These are phyloP conservation scores for Tolypocladium nubicola DNA, from an alignment of 2,329 filamentous ascomycete genomes.

Conservation along the genomic window DNA sequence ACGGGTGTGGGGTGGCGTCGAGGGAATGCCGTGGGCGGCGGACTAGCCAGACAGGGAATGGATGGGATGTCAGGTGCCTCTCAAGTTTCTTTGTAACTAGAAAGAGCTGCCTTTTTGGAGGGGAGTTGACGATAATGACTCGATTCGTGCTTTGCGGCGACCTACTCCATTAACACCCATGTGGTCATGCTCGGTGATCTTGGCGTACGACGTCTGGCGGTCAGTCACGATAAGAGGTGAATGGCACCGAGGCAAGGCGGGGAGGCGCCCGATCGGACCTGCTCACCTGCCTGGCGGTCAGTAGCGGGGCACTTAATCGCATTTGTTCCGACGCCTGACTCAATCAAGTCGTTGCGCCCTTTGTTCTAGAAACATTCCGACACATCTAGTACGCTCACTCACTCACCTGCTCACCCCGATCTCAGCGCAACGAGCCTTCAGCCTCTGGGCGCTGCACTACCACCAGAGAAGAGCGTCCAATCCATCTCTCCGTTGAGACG, in stretches of 20 bases:
- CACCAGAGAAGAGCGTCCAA: neutral
- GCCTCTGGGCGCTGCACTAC: neutral
- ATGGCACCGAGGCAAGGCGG: neutral
- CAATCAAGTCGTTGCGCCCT: neutral
- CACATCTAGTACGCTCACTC: neutral
- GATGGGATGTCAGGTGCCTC: neutral
- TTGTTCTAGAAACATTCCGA: neutral
- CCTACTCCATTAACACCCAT: neutral
- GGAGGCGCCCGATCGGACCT: neutral
- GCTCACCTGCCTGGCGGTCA: neutral
- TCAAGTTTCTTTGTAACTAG: neutral
- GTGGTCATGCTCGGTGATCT: neutral
- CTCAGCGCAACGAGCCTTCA: neutral
- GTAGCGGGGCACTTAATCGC: neutral
- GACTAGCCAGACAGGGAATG: neutral
- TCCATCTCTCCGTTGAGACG: neutral
- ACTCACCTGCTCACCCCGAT: neutral
- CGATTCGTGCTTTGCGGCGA: neutral
- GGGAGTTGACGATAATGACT: slow-evolving; percentile 4
- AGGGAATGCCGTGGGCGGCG: neutral
- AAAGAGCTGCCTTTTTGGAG: neutral
- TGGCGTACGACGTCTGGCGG: too few species aligned
- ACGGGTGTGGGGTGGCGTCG: slow-evolving; percentile 4
- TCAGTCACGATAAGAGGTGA: neutral
- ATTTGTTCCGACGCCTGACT: neutral